phyloP scores from a whole-genome alignment of 2,329 filamentous ascomycete species.

The Magnaporthiopsis poae region DNA sequence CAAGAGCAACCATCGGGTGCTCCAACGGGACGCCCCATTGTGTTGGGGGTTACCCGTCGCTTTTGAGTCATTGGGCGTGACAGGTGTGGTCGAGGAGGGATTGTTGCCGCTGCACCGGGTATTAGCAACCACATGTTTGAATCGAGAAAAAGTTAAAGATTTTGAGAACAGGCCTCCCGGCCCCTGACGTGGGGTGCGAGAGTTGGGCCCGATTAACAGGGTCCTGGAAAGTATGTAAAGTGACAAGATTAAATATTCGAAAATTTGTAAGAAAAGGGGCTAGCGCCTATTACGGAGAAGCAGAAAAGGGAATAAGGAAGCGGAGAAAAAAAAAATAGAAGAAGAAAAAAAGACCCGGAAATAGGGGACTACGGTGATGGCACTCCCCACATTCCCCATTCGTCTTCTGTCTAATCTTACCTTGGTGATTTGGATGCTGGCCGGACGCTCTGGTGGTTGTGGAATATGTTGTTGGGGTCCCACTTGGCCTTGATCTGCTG shows the following conservation, averaged over 20 bases:
- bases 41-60: neutral
- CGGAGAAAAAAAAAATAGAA: too few species aligned
- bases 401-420: conserved; percentile 1
- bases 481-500: conserved; percentile 39
- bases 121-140: neutral
- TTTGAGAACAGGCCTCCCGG: too few species aligned
- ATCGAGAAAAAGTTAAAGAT: neutral
- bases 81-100: neutral
- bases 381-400: neutral
- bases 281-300: too few species aligned
- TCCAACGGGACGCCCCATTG: neutral
- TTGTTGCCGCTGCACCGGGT: neutral
- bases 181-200: too few species aligned
- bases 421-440: conserved; percentile 2
- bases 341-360: too few species aligned
- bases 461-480: conserved; percentile 46
- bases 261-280: too few species aligned
- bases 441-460: conserved; percentile 46
- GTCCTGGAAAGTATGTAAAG: too few species aligned
- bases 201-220: too few species aligned
- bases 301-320: too few species aligned
- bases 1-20: neutral
- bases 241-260: too few species aligned
- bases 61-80: neutral
- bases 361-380: too few species aligned